These are phyloP conservation scores for Leccinum fibrillosum DNA, from an alignment of 768 basidiomycete species.

Conservation along the genomic window DNA sequence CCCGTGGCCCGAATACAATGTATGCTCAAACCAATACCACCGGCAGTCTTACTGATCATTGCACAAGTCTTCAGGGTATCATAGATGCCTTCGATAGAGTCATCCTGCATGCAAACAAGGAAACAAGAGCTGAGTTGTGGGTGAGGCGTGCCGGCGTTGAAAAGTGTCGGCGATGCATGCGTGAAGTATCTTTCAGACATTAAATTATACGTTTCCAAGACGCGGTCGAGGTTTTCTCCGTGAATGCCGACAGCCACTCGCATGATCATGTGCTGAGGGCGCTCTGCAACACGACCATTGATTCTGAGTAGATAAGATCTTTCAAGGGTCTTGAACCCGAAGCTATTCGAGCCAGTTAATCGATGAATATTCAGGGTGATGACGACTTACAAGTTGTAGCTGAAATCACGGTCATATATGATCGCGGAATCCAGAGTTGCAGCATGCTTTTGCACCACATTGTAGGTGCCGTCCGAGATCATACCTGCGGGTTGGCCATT, in stretches of 20 bases:
- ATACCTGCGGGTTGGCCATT: slow-evolving; percentile 82
- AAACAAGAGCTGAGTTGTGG: slow-evolving; percentile 97
- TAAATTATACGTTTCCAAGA: slow-evolving; percentile 88
- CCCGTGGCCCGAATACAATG: slow-evolving; percentile 96
- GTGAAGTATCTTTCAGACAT: slow-evolving; percentile 99
- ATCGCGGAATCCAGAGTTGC: slow-evolving; percentile 86
- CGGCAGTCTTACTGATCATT: slow-evolving; percentile 99
- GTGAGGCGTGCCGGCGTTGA: slow-evolving; percentile 96
- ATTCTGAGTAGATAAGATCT: slow-evolving; percentile 95
- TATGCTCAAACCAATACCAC: slow-evolving; percentile 94
- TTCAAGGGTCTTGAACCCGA: slow-evolving; percentile 99
- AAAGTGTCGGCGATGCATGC: slow-evolving; percentile 95
- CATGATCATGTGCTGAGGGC: slow-evolving; percentile 99
- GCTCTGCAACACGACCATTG: slow-evolving; percentile 91
- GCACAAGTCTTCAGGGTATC: slow-evolving; percentile 98
- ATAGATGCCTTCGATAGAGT: slow-evolving; percentile 98
- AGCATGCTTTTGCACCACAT: slow-evolving; percentile 77
- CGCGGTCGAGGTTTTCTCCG: slow-evolving; percentile 82
- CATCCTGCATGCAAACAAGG: slow-evolving; percentile 97
- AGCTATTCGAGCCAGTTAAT: slow-evolving; percentile 43
- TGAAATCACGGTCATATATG: slow-evolving; percentile 98
- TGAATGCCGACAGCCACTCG: slow-evolving; percentile 98
- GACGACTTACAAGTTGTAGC: slow-evolving; percentile 80
- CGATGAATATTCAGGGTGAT: neutral
- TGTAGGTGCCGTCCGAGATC: slow-evolving; percentile 88